phyloP scores from a whole-genome alignment of 306 rosid species.

The Prunus mume region DNA sequence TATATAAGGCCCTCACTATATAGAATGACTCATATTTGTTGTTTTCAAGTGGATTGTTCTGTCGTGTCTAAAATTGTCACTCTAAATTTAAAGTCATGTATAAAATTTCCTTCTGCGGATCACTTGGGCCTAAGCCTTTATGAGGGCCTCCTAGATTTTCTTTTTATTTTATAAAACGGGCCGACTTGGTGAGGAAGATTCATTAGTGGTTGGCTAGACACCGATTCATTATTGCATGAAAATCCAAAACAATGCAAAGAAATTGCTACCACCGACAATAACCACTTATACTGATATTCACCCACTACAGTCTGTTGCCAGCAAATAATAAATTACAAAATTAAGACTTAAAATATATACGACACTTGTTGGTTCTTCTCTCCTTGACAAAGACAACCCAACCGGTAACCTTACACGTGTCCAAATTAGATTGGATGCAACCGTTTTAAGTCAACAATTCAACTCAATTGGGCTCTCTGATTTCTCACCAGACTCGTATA shows the following conservation, averaged over 20 bases:
- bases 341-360: not conserved
- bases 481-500: not conserved
- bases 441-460: not conserved
- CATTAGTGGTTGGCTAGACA: too few relatives aligned
- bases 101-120: too few relatives aligned
- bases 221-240: too few relatives aligned
- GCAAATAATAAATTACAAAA: slow-evolving; percentile 3
- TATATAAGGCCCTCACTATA: too few relatives aligned
- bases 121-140: too few relatives aligned
- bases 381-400: not conserved
- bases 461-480: not conserved
- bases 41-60: fast-evolving
- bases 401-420: not conserved
- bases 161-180: too few relatives aligned
- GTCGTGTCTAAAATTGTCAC: too few relatives aligned
- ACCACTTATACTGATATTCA: not conserved
- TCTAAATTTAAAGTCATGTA: too few relatives aligned
- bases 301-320: slow-evolving; percentile 50
- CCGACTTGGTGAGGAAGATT: too few relatives aligned
- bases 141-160: too few relatives aligned
- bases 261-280: not conserved
- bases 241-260: too few relatives aligned
- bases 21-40: too few relatives aligned
- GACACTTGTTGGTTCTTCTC: not conserved
- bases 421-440: not conserved